Percentiles rank a stretch among this genome's conserved stretches.
Conservation (phyloP, 805 yeast species). For the Sugiyamaella smithiae region DNA sequence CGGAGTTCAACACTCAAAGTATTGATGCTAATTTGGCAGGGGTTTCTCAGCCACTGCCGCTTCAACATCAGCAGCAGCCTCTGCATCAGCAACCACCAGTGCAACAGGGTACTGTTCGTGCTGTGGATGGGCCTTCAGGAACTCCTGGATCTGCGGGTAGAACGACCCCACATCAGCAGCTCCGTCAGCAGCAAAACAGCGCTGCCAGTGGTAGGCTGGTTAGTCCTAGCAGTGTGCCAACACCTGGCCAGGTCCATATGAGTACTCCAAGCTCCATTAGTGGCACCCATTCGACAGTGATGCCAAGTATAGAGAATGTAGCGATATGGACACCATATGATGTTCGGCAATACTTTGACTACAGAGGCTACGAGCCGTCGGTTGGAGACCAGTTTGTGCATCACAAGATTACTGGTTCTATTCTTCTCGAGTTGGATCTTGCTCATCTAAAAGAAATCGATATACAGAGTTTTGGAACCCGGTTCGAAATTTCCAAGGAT, state of each 20-base stretch:
- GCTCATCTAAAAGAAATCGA: slow-evolving; percentile 88
- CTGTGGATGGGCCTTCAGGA: background rate
- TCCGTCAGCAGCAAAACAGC: background rate
- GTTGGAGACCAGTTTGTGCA: slow-evolving; percentile 77
- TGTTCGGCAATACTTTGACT: slow-evolving; percentile 73
- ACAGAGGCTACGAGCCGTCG: slow-evolving; percentile 66
- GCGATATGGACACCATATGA: slow-evolving; percentile 79
- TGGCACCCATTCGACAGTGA: background rate
- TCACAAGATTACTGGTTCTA: slow-evolving; percentile 87
- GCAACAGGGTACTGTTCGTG: background rate
- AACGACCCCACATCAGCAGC: background rate
- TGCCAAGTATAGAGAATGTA: slow-evolving; percentile 25
- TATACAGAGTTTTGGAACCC: slow-evolving; percentile 87
- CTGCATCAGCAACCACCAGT: too few relatives aligned
- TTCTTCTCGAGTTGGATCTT: slow-evolving; percentile 79
- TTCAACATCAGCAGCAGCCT: background rate
- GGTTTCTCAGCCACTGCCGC: too few relatives aligned
- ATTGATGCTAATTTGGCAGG: slow-evolving; percentile 20
- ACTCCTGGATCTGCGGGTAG: background rate
- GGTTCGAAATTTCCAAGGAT: slow-evolving; percentile 88
- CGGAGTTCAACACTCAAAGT: slow-evolving; percentile 26
- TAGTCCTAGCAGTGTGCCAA: background rate
- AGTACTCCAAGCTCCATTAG: background rate
- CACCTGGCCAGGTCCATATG: slow-evolving; percentile 2
- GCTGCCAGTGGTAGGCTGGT: background rate